These are phyloP conservation scores for Penicillium egyptiacum DNA, from an alignment of 495 filamentous ascomycete genomes.

Conservation along the genomic window DNA sequence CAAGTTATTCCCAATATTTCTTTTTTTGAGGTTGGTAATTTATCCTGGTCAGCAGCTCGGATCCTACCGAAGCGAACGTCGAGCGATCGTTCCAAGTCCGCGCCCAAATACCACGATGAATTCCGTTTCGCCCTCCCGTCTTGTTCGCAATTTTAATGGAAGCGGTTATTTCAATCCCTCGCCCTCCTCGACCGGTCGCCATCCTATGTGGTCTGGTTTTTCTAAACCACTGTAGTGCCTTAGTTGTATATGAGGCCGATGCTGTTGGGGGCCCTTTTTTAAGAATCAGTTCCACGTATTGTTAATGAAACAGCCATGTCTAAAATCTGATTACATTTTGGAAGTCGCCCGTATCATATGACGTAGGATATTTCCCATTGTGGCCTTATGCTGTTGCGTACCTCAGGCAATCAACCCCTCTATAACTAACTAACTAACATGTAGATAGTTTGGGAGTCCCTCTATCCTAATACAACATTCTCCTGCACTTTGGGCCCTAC, in stretches of 20 bases:
- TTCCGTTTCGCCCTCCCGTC: constrained; percentile 36
- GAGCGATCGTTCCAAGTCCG: constrained; percentile 36
- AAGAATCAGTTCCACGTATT: not conserved
- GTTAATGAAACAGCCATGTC: too few species aligned
- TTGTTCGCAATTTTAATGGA: constrained; percentile 41
- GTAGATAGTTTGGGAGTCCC: too few species aligned
- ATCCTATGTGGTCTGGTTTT: constrained; percentile 7
- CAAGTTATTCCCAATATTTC: constrained; percentile 10
- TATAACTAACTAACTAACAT: too few species aligned
- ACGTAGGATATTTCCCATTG: constrained; percentile 2
- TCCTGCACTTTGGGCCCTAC: too few species aligned
- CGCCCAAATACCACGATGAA: constrained; percentile 38
- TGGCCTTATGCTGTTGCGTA: too few species aligned
- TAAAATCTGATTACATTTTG: not conserved
- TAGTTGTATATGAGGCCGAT: constrained; percentile 4
- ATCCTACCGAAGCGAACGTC: constrained; percentile 44
- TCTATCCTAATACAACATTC: too few species aligned
- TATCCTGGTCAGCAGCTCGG: constrained; percentile 47
- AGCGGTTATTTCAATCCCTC: constrained; percentile 30
- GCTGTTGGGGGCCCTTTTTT: not conserved
- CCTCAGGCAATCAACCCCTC: too few species aligned
- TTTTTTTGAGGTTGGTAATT: constrained; percentile 30
- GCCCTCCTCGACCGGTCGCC: constrained; percentile 34
- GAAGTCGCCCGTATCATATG: not conserved
- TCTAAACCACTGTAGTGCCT: constrained; percentile 19